Percentiles rank a stretch among this genome's conserved stretches.
Evolutionary conservation across 176 grass and related monocot genomes (phyloP).

Genomic region (sorghum (Sorghum bicolor)): Sorghum_bicolor_NCBIv3 NC_012879.2:42873001-42873500

Average conservation of each 20-base stretch:
- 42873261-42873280: conserved; percentile 39
- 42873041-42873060: conserved; percentile 32
- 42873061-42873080: conserved; percentile 42
- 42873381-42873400: not conserved
- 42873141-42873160: conserved; percentile 61
- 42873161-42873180: conserved; percentile 53
- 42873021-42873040: conserved; percentile 51
- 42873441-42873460: not conserved
- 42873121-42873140: conserved; percentile 78
- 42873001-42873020: conserved; percentile 58
- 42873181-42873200: conserved; percentile 60
- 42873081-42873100: conserved; percentile 67
- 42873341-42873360: conserved; percentile 2
- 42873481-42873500: not conserved
- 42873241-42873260: conserved; percentile 29
- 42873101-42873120: conserved; percentile 67
- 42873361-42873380: not conserved
- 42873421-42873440: not conserved
- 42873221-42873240: conserved; percentile 56
- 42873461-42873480: not conserved
- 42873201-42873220: conserved; percentile 63
- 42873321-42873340: not conserved
- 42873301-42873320: not conserved
- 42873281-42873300: conserved; percentile 59
- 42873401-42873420: not conserved